Base-by-base conservation (phyloP, 1,139 yeast species). In the Taphrina deformans region DNA sequence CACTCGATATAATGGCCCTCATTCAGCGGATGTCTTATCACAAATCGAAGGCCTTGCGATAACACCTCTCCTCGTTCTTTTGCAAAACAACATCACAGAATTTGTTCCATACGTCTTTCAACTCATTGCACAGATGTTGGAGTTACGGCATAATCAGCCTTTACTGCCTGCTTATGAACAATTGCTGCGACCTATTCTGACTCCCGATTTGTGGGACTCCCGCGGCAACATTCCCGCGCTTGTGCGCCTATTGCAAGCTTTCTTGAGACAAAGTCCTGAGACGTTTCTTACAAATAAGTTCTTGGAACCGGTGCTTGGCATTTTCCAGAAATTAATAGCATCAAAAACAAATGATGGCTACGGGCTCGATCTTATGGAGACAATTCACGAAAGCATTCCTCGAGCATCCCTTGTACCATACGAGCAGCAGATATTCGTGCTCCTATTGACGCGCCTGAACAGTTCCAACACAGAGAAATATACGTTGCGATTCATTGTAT, bases 141-240 rank as follows among this genome's bases (percentile, higher is more conserved):
- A 89, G 71, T 79, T 79, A 35, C 82, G 82, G 67, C 60, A 62
- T 4, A 68, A 73, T 2, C 65, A 80, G 4, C 73, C 74, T 0
- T 79, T 93, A 40, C 93, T 97, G 1, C 82, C 79, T 1, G 79
- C 85, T 44, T 89, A 85, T 72, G 82, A 80, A 67, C 85, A 83
- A 66, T 79, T 95, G 64, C 81, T 90, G 31, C 85, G 85, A 69
- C 99, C 99, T 0, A 79, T 95, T 45, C 79, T 95, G 74, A 84
- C 96, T 1, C 98, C 99, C 18, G 76, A 86, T 5, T 85, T 91
- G 48, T 95, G 99, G 99, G 98, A 93, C 74, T 84, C 84, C 67
- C 83, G 86, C 70, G 99, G 99, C 24, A 93, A 93, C 72, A 85
- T 92, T 51, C 99, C 99, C 0, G 97, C 97, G 2, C 84, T 93